Evolutionary conservation across 108 stramenopile species (phyloP), one percentile per base, ranked within the genome.

Genomic region (Aurantiochytrium sp.): DNA sequence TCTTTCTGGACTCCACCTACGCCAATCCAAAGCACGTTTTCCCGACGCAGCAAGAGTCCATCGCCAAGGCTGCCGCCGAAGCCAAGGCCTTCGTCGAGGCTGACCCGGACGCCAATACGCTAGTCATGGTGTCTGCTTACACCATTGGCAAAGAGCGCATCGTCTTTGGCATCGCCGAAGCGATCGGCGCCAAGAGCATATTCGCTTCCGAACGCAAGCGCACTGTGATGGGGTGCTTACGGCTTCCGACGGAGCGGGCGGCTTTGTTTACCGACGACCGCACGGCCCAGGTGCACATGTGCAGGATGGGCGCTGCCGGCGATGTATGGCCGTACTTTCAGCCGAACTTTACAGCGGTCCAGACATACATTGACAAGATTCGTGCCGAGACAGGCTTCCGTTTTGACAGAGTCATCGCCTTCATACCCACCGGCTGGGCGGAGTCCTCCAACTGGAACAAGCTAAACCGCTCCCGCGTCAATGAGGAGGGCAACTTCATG

Each of bases 361-460:
- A 88, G n/a, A 73, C 89, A 17, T 94, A 95, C 85, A 91, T 88
- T 0, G 36, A 89, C 36, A 31, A 90, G 68, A 85, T 91, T 21
- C 86, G 89, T 24, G n/a, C 4, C 52, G n/a, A 87, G 88, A 34
- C 73, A 17, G 45, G 45, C n/a, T 22, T 81, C 12, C 41, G 68
- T 27, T 94, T 91, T 55, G 88, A 91, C 34, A 88, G 87, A 37
- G 93, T 94, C 6, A 90, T 95, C 34, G 93, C 93, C 32, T 94
- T 95, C 85, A 87, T 94, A 4, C 94, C 94, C 4, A 95, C 94
- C 22, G 94, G 94, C 4, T 95, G 94, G 94, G 91, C 92, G 1
- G 88, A 93, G 59, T 91, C 91, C 4, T 88, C 89, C 21, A 95
- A 94, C 55, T 95, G 91, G 91, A 95, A 95, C 87, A 90, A 89